phyloP scores from a whole-genome alignment of 129 eudicot species.

The Centrapalus pauciflorus region DNA sequence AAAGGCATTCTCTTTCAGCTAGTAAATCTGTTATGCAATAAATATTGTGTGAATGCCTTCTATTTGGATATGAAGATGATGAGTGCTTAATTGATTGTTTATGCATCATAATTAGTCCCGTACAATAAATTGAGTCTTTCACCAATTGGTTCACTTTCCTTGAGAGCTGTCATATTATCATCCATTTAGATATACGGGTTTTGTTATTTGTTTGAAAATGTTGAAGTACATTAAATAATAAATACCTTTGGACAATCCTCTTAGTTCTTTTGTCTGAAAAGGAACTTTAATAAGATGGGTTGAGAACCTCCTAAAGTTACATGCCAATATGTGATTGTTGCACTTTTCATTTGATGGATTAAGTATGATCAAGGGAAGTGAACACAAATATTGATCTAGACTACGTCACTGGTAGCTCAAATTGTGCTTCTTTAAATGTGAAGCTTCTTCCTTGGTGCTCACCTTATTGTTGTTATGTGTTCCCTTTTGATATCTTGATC shows the following conservation, averaged over 20 bases:
- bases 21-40: not conserved
- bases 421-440: not conserved
- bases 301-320: not conserved
- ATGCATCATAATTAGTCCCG: too few relatives aligned
- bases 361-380: not conserved
- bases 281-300: not conserved
- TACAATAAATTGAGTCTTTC: not conserved
- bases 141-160: not conserved
- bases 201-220: not conserved
- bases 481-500: slow-evolving; percentile 7
- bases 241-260: too few relatives aligned
- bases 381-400: not conserved
- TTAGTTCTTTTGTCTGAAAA: too few relatives aligned
- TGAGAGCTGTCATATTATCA: too few relatives aligned
- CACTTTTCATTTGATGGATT: not conserved
- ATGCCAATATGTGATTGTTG: too few relatives aligned
- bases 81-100: not conserved
- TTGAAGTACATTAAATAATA: not conserved
- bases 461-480: slow-evolving; percentile 2
- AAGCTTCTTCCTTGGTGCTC: not conserved
- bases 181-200: not conserved
- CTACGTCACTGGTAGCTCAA: not conserved
- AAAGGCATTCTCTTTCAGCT: not conserved
- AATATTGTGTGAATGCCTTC: not conserved
- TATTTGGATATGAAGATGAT: not conserved